phyloP scores from a whole-genome alignment of 768 basidiomycete genomes.

The Basidioascus undulatus region DNA sequence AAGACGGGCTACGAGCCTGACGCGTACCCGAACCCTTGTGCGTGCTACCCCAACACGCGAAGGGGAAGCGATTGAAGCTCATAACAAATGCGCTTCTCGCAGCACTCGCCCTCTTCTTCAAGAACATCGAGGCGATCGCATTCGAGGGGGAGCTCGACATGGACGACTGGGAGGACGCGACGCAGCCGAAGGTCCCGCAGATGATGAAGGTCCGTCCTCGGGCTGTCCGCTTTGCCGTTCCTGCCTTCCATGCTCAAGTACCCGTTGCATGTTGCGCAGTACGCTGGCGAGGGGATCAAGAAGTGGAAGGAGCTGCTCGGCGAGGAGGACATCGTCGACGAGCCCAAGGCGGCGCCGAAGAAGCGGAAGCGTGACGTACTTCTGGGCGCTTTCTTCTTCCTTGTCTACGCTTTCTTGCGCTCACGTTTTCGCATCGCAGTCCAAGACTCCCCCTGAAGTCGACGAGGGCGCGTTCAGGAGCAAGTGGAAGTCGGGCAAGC shows the following conservation, averaged over 20 bases:
- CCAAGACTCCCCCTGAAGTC: not conserved
- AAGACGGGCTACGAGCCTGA: constrained; percentile 63
- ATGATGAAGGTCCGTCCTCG: constrained; percentile 60
- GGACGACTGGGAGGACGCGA: constrained; percentile 48
- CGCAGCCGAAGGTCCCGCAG: constrained; percentile 44
- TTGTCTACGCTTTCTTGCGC: no score
- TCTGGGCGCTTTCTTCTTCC: no score
- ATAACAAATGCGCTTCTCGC: not conserved
- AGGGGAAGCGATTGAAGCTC: not conserved
- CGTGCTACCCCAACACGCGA: constrained; percentile 12
- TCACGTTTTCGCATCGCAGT: no score
- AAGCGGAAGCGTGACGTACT: not conserved
- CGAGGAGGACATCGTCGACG: constrained; percentile 1
- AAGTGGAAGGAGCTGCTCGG: constrained; percentile 1
- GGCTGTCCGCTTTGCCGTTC: no score
- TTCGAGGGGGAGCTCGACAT: constrained; percentile 70
- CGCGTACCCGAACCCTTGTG: constrained; percentile 43
- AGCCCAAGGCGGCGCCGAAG: not conserved
- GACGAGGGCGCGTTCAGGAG: not conserved
- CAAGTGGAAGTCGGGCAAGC: not conserved
- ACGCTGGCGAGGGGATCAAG: not conserved
- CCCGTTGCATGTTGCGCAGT: not conserved
- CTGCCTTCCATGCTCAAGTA: not conserved
- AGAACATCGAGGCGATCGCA: constrained; percentile 70
- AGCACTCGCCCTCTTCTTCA: constrained; percentile 3